phyloP scores from a whole-genome alignment of 2,329 filamentous ascomycete species.

The Rutstroemia sp. region DNA sequence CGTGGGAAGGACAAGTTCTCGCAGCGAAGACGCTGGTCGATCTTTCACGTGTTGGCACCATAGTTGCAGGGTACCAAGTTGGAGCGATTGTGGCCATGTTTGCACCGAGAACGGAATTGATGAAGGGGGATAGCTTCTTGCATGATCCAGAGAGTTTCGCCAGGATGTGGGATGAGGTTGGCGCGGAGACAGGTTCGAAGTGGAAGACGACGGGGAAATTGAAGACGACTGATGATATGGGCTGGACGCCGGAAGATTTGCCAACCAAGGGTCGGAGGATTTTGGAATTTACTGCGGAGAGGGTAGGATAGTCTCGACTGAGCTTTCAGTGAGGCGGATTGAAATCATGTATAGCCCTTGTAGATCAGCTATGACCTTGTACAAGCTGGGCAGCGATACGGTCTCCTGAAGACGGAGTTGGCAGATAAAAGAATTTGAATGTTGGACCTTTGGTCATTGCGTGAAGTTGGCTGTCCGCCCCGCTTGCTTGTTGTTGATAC shows the following conservation, averaged over 20 bases:
- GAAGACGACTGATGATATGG: neutral
- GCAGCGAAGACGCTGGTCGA: slow-evolving; percentile 8
- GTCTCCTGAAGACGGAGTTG: too few relatives aligned
- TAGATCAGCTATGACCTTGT: too few relatives aligned
- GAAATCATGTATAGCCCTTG: too few relatives aligned
- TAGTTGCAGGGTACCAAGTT: slow-evolving; percentile 1
- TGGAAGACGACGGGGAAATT: slow-evolving; percentile 1
- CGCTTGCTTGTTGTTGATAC: too few relatives aligned
- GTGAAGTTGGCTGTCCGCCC: too few relatives aligned
- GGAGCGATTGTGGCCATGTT: neutral
- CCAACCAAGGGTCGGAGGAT: neutral
- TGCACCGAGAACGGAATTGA: neutral
- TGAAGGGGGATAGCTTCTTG: neutral
- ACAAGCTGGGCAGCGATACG: too few relatives aligned
- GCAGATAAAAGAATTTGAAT: too few relatives aligned
- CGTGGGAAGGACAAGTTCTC: slow-evolving; percentile 30
- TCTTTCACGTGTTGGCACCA: neutral
- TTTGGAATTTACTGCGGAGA: neutral
- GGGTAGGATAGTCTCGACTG: neutral
- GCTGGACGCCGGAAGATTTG: neutral
- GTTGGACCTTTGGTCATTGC: too few relatives aligned
- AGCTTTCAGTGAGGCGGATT: too few relatives aligned
- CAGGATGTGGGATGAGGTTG: slow-evolving; percentile 6
- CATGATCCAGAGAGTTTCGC: slow-evolving; percentile 6
- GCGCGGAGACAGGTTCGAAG: slow-evolving; percentile 2